Percentiles rank a stretch among this genome's conserved stretches.
phyloP scores from a whole-genome alignment of 805 yeast genomes.

The Torulaspora maleeae region DNA sequence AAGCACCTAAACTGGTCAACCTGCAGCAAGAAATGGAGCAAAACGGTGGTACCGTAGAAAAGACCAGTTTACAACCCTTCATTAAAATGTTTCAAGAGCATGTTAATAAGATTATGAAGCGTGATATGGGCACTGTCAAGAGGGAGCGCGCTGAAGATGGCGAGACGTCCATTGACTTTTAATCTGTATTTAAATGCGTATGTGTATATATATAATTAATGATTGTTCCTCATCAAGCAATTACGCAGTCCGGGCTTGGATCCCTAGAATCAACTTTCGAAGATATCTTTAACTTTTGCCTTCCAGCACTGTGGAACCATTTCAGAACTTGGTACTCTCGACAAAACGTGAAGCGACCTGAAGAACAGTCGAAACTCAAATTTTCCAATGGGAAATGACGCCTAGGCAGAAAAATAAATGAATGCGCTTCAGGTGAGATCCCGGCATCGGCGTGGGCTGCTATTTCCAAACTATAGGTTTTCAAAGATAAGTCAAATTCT shows the following conservation, averaged over 20 bases:
- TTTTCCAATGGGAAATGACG: slow-evolving; percentile 60
- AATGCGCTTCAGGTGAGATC: slow-evolving; percentile 22
- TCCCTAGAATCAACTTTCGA: slow-evolving; percentile 4
- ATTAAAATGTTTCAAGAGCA: slow-evolving; percentile 60
- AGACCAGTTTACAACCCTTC: slow-evolving; percentile 67
- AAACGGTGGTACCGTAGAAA: slow-evolving; percentile 44
- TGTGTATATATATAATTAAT: neutral
- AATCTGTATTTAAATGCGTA: neutral
- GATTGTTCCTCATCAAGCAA: slow-evolving; percentile 4
- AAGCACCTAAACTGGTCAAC: slow-evolving; percentile 68
- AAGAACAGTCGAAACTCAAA: slow-evolving; percentile 45
- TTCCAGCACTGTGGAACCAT: slow-evolving; percentile 61
- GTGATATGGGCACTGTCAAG: slow-evolving; percentile 42
- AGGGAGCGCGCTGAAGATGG: slow-evolving; percentile 36
- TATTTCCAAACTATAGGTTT: slow-evolving; percentile 48
- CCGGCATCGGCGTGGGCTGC: slow-evolving; percentile 27
- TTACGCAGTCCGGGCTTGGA: slow-evolving; percentile 13
- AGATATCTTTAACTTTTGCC: slow-evolving; percentile 34
- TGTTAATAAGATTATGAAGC: slow-evolving; percentile 53
- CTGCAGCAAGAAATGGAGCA: slow-evolving; percentile 61
- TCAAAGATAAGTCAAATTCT: slow-evolving; percentile 53
- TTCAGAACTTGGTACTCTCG: slow-evolving; percentile 51
- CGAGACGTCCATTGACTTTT: slow-evolving; percentile 7
- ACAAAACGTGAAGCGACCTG: slow-evolving; percentile 55
- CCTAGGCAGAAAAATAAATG: slow-evolving; percentile 63